Conservation (phyloP, 805 yeast species). For the Deakozyma indianensis region DNA sequence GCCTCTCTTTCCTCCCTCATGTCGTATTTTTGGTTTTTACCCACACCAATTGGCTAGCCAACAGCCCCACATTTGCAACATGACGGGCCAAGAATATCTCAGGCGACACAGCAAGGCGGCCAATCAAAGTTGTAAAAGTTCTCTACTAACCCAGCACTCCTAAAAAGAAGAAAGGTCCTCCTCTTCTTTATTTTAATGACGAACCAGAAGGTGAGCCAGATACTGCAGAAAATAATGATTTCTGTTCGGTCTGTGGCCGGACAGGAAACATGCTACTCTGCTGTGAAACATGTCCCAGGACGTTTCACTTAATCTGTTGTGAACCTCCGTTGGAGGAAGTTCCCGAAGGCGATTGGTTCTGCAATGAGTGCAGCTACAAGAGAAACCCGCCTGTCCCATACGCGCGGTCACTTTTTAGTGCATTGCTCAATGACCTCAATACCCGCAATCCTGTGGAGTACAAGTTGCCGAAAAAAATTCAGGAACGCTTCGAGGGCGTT, state of each 20-base stretch:
- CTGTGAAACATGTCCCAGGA: slow-evolving; percentile 84
- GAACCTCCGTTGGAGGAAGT: slow-evolving; percentile 79
- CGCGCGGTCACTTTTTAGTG: slow-evolving; percentile 31
- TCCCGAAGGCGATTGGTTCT: slow-evolving; percentile 86
- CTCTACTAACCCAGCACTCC: slow-evolving; percentile 1
- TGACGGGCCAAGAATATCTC: too few relatives aligned
- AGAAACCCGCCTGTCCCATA: slow-evolving; percentile 23
- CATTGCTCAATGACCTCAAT: slow-evolving; percentile 44
- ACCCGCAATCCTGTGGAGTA: slow-evolving; percentile 52
- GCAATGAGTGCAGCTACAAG: slow-evolving; percentile 55
- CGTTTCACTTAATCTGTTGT: slow-evolving; percentile 84
- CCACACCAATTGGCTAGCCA: too few relatives aligned
- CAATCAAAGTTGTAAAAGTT: too few relatives aligned
- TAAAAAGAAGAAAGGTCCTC: background rate
- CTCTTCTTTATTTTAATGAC: background rate
- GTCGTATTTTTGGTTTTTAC: too few relatives aligned
- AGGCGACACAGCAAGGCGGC: too few relatives aligned
- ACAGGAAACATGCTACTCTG: slow-evolving; percentile 71
- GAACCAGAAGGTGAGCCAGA: background rate
- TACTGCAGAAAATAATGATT: slow-evolving; percentile 58
- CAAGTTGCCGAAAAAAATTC: slow-evolving; percentile 49
- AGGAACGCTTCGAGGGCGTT: slow-evolving; percentile 64
- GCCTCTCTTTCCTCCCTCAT: too few relatives aligned
- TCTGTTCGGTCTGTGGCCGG: slow-evolving; percentile 81
- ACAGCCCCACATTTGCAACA: too few relatives aligned